A percentile compares a stretch with the other conserved stretches of the same genome.
Conservation (phyloP, 257 asterid species). For the Primulina tabacum region DNA sequence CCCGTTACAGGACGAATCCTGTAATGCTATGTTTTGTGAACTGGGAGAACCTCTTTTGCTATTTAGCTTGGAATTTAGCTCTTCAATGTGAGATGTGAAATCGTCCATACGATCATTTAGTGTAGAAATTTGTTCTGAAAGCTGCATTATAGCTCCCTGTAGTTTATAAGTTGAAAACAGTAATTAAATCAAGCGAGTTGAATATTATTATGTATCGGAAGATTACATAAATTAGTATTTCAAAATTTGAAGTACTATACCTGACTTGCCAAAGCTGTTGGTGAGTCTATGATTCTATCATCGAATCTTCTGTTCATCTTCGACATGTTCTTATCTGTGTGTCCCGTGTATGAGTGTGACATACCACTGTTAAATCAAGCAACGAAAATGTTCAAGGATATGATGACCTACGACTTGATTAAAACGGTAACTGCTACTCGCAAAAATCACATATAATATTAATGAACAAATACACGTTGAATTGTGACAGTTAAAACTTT, state of each 20-base stretch:
- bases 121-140: constrained; percentile 83
- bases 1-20: constrained; percentile 67
- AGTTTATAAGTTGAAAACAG: not conserved
- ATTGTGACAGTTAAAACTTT: not conserved
- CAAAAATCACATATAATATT: not conserved
- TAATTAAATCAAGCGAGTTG: constrained; percentile 3
- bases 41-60: constrained; percentile 49
- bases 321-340: constrained; percentile 54
- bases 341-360: constrained; percentile 81
- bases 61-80: constrained; percentile 65
- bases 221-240: not conserved
- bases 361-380: constrained; percentile 51
- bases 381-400: constrained; percentile 6
- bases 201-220: not conserved
- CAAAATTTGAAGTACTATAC: constrained; percentile 26
- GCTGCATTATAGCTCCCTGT: constrained; percentile 67
- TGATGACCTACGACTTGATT: constrained; percentile 8
- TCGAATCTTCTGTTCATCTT: constrained; percentile 48
- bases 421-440: not conserved
- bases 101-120: constrained; percentile 88
- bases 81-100: constrained; percentile 72
- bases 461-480: not conserved
- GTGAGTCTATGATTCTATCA: constrained; percentile 48
- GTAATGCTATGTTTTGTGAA: constrained; percentile 46
- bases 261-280: constrained; percentile 45